Base-by-base conservation (phyloP, 305 asterid species). In the Fraxinus nigra region DNA sequence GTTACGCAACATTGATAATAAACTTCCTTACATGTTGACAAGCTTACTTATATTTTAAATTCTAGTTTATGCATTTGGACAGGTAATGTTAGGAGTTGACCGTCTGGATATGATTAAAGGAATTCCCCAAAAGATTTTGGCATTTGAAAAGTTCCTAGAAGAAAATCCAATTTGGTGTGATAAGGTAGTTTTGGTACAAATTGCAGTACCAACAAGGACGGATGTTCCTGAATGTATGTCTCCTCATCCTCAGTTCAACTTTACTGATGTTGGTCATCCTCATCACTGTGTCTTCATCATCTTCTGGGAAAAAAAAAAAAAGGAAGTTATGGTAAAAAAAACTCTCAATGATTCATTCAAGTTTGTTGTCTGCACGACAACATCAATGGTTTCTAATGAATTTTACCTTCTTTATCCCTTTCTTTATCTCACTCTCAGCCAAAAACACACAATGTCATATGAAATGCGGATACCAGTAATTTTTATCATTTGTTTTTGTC, bases 31-130 rank as follows among this genome's bases (percentile, higher is more conserved):
- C 32, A 38, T 59, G 61, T 72, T 80, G 81, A 18, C 63, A 5
- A 20, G 54, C 37, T 61, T 35, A 24, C 56, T 56, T 22, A 59
- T 20, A 56, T 76, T 38, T 10, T 3, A 81, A 75, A 77, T 72
- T 35, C 79, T 73, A 28, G 20, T 59, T 76, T 43, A 75, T 82
- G 59, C 80, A 72, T 85, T 56, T 83, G 81, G 79, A 78, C 84
- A 95, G 99, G 96, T 95, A 77, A 95, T 95, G 99, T 86, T 95
- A 51, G 99, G 98, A 67, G 98, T 95, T 51, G 99, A 95, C 81
- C 95, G 99, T 72, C 90, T 95, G 82, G 99, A 94, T 86, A 95
- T 92, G 97, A 95, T 94, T 61, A 95, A 95, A 81, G 99, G 99
- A 81, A 95, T 95, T 83, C 98, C 99, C 18, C 98, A 95, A 86